Base-by-base conservation (phyloP, 2,329 filamentous ascomycete species). In the Fusarium phyllophilum region DNA sequence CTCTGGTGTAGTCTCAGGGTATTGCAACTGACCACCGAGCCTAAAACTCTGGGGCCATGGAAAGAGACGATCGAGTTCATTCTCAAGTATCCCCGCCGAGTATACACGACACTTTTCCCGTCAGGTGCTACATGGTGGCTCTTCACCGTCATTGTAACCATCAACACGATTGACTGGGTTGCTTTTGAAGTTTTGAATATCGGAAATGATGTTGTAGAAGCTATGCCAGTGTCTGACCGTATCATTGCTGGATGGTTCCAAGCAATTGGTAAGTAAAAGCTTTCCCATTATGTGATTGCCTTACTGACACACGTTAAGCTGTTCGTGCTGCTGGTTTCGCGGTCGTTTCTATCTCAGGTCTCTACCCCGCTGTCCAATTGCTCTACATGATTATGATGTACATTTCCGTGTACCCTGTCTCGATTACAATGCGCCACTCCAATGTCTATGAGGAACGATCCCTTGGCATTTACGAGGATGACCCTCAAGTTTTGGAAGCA, bases 371-470 rank as follows among this genome's bases (percentile, higher is more conserved):
- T 5, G 83, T 91, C 6, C 87, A 91, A 67, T 85, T 92, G 1
- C 80, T 89, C 5, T 91, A 90, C 74, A 83, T 91, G 18, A 85
- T 91, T 62, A 90, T 91, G 84, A 92, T 92, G 89, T 92, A 92
- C 79, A 88, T 92, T 46, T 89, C 89, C 2, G 88, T 87, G 6
- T 91, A 90, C 68, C 90, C 90, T 0, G 86, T 91, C 29, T 87
- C 89, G 33, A 89, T 92, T 66, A 90, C 88, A 2, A 89, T 92
- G 82, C 88, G 91, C 34, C 89, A 91, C 78, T 92, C 91, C 44
- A 93, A 93, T 77, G 89, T 92, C 36, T 94, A 94, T 77, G 91
- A 93, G 78, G 91, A 94, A 76, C 85, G 90, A 12, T 91, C 89
- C 0, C 83, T 93, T 4, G 91, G 91, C 0, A 87, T 91, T 38